Conservation (phyloP, 345 rosid genomes). For the Angophora floribunda region DNA sequence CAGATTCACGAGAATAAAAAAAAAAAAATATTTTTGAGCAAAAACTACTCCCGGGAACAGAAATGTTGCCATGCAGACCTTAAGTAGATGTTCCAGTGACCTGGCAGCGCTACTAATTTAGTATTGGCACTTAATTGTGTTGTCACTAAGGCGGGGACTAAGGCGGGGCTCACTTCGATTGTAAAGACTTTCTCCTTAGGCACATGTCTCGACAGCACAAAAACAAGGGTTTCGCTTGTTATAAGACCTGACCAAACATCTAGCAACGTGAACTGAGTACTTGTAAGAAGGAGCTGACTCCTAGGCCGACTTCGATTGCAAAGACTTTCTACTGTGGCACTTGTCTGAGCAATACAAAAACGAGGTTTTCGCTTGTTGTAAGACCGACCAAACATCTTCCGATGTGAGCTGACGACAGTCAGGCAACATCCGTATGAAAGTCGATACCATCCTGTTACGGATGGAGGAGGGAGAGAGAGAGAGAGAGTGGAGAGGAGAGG, state of each 20-base stretch:
- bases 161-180: not conserved
- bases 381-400: not conserved
- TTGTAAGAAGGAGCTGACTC: not conserved
- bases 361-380: not conserved
- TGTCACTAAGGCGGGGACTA: not conserved
- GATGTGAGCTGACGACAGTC: fast-evolving
- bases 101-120: too few species aligned
- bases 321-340: not conserved
- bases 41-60: too few species aligned
- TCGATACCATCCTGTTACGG: fast-evolving
- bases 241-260: not conserved
- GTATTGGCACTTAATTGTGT: not conserved
- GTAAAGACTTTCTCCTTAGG: not conserved
- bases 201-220: not conserved
- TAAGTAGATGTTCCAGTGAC: not conserved
- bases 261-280: not conserved
- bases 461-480: not conserved
- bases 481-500: not conserved
- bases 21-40: too few species aligned
- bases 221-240: not conserved
- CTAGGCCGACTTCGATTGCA: not conserved
- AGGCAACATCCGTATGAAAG: fast-evolving
- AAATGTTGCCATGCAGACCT: too few species aligned
- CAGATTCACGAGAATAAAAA: too few species aligned
- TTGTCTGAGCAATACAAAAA: not conserved